phyloP scores from a whole-genome alignment of 2,329 filamentous ascomycete species.

The Fusarium albosuccineum region DNA sequence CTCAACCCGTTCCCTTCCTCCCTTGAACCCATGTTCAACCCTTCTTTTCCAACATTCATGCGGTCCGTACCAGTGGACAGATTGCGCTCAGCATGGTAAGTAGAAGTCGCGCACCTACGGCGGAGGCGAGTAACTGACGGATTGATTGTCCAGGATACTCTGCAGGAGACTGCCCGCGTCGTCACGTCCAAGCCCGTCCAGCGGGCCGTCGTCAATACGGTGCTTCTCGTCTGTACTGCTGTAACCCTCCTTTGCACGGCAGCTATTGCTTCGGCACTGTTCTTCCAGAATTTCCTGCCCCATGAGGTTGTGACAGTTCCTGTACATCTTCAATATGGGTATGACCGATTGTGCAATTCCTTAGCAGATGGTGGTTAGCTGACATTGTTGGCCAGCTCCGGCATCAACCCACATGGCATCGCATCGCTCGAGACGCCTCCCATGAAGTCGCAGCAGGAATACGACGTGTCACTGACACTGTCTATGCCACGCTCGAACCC shows the following conservation, averaged over 20 bases:
- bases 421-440: conserved; percentile 60
- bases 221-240: conserved; percentile 59
- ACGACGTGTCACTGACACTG: conserved; percentile 84
- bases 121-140: conserved; percentile 14
- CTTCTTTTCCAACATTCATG: conserved; percentile 16
- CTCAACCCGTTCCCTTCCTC: conserved; percentile 7
- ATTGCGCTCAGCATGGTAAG: conserved; percentile 37
- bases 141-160: conserved; percentile 47
- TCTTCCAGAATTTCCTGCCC: conserved; percentile 70
- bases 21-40: conserved; percentile 14
- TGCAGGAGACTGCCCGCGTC: conserved; percentile 53
- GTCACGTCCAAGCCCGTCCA: conserved; percentile 66
- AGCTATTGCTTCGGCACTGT: conserved; percentile 62
- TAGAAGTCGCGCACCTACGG: background rate
- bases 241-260: conserved; percentile 62
- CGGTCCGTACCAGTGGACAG: conserved; percentile 19
- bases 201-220: conserved; percentile 61
- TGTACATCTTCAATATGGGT: conserved; percentile 72
- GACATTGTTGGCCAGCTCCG: conserved; percentile 54
- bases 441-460: conserved; percentile 79
- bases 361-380: conserved; percentile 14
- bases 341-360: conserved; percentile 37
- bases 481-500: conserved; percentile 81
- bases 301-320: conserved; percentile 66
- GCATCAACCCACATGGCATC: conserved; percentile 66